These are phyloP conservation scores for Lactarius trivialis DNA, from an alignment of 768 basidiomycete genomes.

Conservation along the genomic window DNA sequence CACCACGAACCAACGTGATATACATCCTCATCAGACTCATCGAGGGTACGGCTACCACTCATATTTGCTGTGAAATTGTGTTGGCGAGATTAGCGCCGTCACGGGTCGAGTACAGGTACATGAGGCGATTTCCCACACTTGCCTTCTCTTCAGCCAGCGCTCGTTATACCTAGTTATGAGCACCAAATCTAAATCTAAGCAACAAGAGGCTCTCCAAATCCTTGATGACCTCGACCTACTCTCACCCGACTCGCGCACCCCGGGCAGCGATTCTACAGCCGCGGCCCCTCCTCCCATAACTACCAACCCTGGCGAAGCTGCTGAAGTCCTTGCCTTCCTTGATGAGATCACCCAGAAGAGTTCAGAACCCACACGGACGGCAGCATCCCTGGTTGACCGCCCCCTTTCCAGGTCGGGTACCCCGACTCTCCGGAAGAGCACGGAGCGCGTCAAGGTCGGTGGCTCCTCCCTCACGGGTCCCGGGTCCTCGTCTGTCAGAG, in stretches of 20 bases:
- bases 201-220: conserved; percentile 85
- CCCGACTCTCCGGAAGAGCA: conserved; percentile 66
- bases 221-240: conserved; percentile 92
- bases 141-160: neutral
- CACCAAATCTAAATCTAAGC: conserved; percentile 62
- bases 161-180: conserved; percentile 27
- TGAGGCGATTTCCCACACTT: neutral
- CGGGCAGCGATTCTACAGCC: conserved; percentile 18
- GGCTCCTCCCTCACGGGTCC: conserved; percentile 33
- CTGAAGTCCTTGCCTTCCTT: conserved; percentile 86
- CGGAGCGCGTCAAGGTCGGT: conserved; percentile 67
- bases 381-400: conserved; percentile 50
- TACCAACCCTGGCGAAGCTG: conserved; percentile 55
- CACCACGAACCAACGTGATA: conserved; percentile 27
- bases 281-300: conserved; percentile 26
- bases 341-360: conserved; percentile 94
- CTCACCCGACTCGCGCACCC: conserved; percentile 27
- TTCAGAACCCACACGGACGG: conserved; percentile 62
- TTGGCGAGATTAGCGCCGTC: neutral
- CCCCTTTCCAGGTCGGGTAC: conserved; percentile 61
- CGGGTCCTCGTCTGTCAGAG: conserved; percentile 26
- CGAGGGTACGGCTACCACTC: neutral
- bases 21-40: conserved; percentile 21
- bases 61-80: neutral
- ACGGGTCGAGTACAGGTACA: neutral